A percentile compares a stretch with the other conserved stretches of the same genome.
Conservation (phyloP, 257 asterid genomes). For the Plectranthus barbatus region DNA sequence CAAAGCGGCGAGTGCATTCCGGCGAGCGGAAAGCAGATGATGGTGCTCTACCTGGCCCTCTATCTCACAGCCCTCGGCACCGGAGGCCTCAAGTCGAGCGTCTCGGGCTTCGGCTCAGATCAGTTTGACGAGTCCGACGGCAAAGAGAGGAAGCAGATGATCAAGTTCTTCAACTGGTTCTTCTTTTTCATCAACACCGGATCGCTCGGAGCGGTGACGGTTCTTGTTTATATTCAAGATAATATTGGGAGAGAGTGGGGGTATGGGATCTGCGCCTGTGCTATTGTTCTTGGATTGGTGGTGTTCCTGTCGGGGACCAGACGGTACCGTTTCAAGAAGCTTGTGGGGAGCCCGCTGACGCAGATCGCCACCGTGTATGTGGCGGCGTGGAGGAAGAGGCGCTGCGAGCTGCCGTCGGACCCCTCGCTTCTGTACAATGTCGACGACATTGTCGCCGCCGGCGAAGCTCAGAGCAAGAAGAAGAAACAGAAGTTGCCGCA, state of each 20-base stretch:
- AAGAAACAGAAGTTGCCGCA: slow-evolving; percentile 56
- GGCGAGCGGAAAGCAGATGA: slow-evolving; percentile 48
- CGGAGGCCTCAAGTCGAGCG: slow-evolving; percentile 92
- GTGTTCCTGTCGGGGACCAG: slow-evolving; percentile 55
- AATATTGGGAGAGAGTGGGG: slow-evolving; percentile 70
- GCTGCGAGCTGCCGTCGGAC: slow-evolving; percentile 47
- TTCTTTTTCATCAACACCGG: slow-evolving; percentile 68
- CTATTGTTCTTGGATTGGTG: slow-evolving; percentile 39
- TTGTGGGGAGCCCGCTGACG: slow-evolving; percentile 62
- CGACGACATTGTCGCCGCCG: slow-evolving; percentile 24
- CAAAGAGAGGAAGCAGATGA: slow-evolving; percentile 50
- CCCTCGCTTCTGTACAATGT: slow-evolving; percentile 28
- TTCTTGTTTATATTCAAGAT: slow-evolving; percentile 71
- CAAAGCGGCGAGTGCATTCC: slow-evolving; percentile 43
- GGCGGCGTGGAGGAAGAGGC: slow-evolving; percentile 59
- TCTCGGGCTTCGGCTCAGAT: slow-evolving; percentile 83
- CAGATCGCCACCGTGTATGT: slow-evolving; percentile 59
- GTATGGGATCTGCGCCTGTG: slow-evolving; percentile 72
- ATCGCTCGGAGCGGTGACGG: slow-evolving; percentile 65
- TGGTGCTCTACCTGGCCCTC: slow-evolving; percentile 47
- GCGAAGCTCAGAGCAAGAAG: slow-evolving; percentile 15
- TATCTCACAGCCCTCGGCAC: slow-evolving; percentile 63
- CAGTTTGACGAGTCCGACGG: slow-evolving; percentile 67
- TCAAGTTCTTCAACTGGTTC: slow-evolving; percentile 81
- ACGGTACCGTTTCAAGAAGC: slow-evolving; percentile 68